Evolutionary conservation across 768 basidiomycete species (phyloP).

Genomic region (Lactarius trivialis): DNA sequence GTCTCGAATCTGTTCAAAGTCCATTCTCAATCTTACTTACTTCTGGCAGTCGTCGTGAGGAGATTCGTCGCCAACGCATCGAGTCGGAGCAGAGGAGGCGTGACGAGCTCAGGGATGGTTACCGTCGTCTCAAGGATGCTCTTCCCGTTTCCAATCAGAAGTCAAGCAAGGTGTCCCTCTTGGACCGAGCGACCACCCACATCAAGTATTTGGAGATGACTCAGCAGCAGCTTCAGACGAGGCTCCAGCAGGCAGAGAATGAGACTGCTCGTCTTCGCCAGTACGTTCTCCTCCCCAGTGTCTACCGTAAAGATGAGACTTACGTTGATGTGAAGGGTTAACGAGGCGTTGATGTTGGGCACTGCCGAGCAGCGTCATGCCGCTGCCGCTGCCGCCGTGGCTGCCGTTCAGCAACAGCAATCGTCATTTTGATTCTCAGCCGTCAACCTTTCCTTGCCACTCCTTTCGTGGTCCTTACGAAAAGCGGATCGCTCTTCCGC

Average conservation of each 20-base stretch:
- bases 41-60: constrained; percentile 65
- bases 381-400: constrained; percentile 48
- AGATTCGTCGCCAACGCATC: constrained; percentile 87
- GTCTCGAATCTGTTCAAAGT: constrained; percentile 23
- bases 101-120: constrained; percentile 89
- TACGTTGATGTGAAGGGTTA: constrained; percentile 42
- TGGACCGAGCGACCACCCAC: constrained; percentile 84
- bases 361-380: constrained; percentile 69
- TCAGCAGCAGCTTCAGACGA: constrained; percentile 65
- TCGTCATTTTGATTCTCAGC: constrained; percentile 40
- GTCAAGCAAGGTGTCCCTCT: constrained; percentile 84
- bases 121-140: constrained; percentile 83
- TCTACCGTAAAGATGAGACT: constrained; percentile 2
- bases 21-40: constrained; percentile 1
- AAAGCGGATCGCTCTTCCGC: constrained; percentile 21
- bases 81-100: constrained; percentile 90
- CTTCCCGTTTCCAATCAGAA: constrained; percentile 89
- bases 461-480: constrained; percentile 22
- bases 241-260: constrained; percentile 70
- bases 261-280: constrained; percentile 75
- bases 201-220: constrained; percentile 83
- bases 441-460: background rate
- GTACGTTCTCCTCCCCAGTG: constrained; percentile 28
- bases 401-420: constrained; percentile 42
- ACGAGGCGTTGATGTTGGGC: constrained; percentile 85